Percentiles rank a stretch among this genome's conserved stretches.
These are phyloP conservation scores for Magnolia sinica DNA, from an alignment of 164 flowering plant genomes.

Conservation along the genomic window DNA sequence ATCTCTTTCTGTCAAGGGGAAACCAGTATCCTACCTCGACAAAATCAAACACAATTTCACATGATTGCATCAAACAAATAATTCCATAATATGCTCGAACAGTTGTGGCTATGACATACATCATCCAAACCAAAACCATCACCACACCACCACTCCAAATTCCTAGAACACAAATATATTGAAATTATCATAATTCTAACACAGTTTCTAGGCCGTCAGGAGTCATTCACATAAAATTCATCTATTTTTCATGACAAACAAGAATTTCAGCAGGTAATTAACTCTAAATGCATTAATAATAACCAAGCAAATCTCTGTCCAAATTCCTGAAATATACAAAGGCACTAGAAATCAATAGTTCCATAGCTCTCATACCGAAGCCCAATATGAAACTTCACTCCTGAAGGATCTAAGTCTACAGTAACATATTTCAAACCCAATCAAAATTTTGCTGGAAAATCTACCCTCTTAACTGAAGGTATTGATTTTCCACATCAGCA, in stretches of 20 bases:
- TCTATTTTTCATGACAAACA: not conserved
- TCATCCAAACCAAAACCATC: not conserved
- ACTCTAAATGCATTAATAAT: not conserved
- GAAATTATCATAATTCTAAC: not conserved
- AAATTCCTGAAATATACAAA: not conserved
- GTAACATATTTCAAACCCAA: no score
- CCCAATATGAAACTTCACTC: no score
- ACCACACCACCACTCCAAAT: not conserved
- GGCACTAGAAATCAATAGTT: not conserved
- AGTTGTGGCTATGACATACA: not conserved
- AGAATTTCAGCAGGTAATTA: not conserved
- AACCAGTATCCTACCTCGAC: conserved; percentile 82
- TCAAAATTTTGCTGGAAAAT: no score
- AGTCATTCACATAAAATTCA: not conserved
- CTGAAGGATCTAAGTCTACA: no score
- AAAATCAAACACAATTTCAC: conserved; percentile 11
- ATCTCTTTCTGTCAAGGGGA: conserved; percentile 92
- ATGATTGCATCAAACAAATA: not conserved
- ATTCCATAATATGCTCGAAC: not conserved
- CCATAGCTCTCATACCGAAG: no score
- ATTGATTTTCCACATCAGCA: no score
- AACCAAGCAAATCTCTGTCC: not conserved
- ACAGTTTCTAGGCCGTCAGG: not conserved
- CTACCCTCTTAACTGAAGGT: no score
- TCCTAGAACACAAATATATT: not conserved